Evolutionary conservation across 768 basidiomycete genomes (phyloP).

Genomic region (Scleroderma bovista): DNA sequence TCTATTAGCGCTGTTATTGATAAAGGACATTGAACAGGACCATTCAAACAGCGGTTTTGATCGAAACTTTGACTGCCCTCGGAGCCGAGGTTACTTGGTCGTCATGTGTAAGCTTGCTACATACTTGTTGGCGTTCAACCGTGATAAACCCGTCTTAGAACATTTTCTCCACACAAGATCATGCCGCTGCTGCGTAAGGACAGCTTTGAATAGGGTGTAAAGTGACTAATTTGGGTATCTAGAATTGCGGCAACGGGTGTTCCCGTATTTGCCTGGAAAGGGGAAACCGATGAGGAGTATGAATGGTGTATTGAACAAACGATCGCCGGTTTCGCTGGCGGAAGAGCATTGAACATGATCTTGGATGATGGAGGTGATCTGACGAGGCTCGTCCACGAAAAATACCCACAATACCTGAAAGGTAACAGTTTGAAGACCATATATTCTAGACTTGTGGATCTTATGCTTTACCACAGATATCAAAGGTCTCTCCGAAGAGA

Average conservation of each 20-base stretch:
- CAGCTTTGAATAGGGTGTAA: neutral
- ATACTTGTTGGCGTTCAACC: neutral
- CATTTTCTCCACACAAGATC: conserved; percentile 99
- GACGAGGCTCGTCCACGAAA: conserved; percentile 91
- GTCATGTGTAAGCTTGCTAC: conserved; percentile 66
- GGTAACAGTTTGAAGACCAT: conserved; percentile 36
- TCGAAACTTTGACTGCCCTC: conserved; percentile 92
- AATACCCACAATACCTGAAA: conserved; percentile 84
- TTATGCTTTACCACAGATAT: conserved; percentile 46
- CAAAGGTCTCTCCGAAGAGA: conserved; percentile 96
- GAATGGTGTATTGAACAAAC: conserved; percentile 98
- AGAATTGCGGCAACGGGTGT: conserved; percentile 97
- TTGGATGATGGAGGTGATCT: conserved; percentile 98
- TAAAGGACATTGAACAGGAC: conserved; percentile 55
- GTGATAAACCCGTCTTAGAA: conserved; percentile 47
- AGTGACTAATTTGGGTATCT: conserved; percentile 3
- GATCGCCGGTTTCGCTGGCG: conserved; percentile 77
- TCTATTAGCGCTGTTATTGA: neutral
- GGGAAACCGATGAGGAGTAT: conserved; percentile 99
- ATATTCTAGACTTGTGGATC: conserved; percentile 6
- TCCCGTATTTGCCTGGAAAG: conserved; percentile 99
- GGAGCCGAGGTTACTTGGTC: conserved; percentile 99
- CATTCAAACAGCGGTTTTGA: conserved; percentile 97
- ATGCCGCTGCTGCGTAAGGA: conserved; percentile 92
- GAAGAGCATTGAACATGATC: conserved; percentile 93